Evolutionary conservation across 352 stramenopile species (phyloP).

Genomic region (Phytophthora constricta): DNA sequence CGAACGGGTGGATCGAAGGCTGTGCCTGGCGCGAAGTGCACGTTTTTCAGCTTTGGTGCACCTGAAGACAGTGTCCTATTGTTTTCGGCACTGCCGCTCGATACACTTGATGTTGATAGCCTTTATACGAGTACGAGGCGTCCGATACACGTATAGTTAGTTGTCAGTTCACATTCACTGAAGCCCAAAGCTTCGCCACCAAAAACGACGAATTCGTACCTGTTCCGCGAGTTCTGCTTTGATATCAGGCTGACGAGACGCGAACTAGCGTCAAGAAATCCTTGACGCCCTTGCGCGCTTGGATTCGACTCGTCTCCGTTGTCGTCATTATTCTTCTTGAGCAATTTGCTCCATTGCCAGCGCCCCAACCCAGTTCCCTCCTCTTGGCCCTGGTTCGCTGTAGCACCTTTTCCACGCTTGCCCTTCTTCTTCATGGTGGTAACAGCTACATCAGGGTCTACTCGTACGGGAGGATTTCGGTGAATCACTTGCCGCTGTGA

Average conservation of each 20-base stretch:
- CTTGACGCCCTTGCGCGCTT: slow-evolving; percentile 27
- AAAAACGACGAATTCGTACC: slow-evolving; percentile 15
- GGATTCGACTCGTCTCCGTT: slow-evolving; percentile 15
- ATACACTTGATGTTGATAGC: neutral
- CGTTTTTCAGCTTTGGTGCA: slow-evolving; percentile 21
- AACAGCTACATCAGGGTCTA: slow-evolving; percentile 27
- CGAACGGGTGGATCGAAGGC: slow-evolving; percentile 13
- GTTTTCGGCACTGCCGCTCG: neutral
- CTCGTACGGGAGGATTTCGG: slow-evolving; percentile 63
- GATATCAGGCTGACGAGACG: slow-evolving; percentile 38
- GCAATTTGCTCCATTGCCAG: slow-evolving; percentile 74
- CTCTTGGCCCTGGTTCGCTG: slow-evolving; percentile 21
- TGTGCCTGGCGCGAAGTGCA: slow-evolving; percentile 36
- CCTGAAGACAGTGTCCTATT: slow-evolving; percentile 7
- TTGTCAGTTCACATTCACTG: too few species aligned
- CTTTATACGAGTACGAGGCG: slow-evolving; percentile 3
- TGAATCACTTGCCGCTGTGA: slow-evolving; percentile 84
- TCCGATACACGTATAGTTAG: neutral
- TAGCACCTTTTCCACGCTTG: slow-evolving; percentile 42
- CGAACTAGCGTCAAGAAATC: slow-evolving; percentile 36
- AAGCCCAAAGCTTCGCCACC: neutral
- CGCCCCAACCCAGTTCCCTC: slow-evolving; percentile 53
- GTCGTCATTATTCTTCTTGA: slow-evolving; percentile 42
- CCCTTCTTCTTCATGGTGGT: slow-evolving; percentile 37
- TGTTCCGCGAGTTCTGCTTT: slow-evolving; percentile 35